Percentiles rank a stretch among this genome's conserved stretches.
These are phyloP conservation scores for Fusarium sp. DNA, from an alignment of 2,329 filamentous ascomycete genomes.

Conservation along the genomic window DNA sequence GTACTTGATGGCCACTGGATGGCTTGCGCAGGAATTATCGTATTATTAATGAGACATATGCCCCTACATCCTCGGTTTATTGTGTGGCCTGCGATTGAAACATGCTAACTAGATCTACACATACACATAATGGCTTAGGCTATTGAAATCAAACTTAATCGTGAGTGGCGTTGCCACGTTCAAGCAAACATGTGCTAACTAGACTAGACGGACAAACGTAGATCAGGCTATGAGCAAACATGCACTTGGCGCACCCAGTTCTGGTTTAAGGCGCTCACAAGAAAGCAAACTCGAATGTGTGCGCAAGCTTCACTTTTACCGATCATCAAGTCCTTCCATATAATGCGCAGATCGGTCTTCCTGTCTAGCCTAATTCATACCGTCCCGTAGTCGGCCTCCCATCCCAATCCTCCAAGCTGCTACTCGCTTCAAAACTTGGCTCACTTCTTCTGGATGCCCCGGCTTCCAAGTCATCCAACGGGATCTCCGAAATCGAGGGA, in stretches of 20 bases:
- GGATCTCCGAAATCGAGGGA: conserved; percentile 8
- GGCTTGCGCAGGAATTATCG: not conserved
- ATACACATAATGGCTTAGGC: too few species aligned
- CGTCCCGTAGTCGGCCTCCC: not conserved
- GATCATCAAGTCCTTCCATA: too few species aligned
- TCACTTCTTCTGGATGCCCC: not conserved
- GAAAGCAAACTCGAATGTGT: not conserved
- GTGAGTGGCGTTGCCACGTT: not conserved
- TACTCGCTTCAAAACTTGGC: not conserved
- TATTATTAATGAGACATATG: conserved; percentile 7
- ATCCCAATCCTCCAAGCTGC: conserved; percentile 11
- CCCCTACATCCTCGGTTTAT: not conserved
- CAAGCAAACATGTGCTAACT: not conserved
- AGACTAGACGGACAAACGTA: not conserved
- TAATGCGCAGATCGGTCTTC: too few species aligned
- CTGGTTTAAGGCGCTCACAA: too few species aligned
- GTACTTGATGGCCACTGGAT: conserved; percentile 17
- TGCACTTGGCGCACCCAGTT: not conserved
- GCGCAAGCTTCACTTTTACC: not conserved
- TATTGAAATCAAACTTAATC: not conserved
- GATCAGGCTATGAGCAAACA: not conserved
- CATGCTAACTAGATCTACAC: too few species aligned
- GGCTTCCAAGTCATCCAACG: not conserved
- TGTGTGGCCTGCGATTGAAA: not conserved
- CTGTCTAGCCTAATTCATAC: not conserved